A percentile compares a stretch with the other conserved stretches of the same genome.
Evolutionary conservation across 2,329 filamentous ascomycete genomes (phyloP).

Genomic region (Cladophialophora bantiana): DNA sequence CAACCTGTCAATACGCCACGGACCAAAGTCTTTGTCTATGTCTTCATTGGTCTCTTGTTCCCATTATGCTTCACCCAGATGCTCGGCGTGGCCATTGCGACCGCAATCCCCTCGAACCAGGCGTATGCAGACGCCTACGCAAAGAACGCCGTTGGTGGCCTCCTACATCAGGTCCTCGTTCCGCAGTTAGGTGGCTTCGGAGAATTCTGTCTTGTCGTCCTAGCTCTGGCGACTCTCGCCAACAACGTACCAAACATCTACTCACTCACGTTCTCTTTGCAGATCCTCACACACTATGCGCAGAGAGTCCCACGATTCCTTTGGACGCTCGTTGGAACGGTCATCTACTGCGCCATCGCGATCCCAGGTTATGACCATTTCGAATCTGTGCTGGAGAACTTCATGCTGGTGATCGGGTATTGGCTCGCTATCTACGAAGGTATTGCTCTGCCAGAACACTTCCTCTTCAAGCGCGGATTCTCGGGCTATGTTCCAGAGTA

Average conservation of each 20-base stretch:
- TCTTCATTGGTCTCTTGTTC: conserved; percentile 72
- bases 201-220: conserved; percentile 72
- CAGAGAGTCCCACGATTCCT: conserved; percentile 52
- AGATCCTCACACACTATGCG: conserved; percentile 67
- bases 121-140: conserved; percentile 64
- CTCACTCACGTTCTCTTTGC: conserved; percentile 71
- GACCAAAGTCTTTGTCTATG: conserved; percentile 70
- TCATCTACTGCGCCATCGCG: conserved; percentile 71
- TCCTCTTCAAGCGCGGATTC: conserved; percentile 70
- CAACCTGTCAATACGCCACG: conserved; percentile 69
- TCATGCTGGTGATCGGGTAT: conserved; percentile 67
- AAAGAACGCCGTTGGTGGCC: conserved; percentile 67
- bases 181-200: conserved; percentile 71
- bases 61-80: conserved; percentile 77
- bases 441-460: conserved; percentile 70
- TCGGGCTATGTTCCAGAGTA: conserved; percentile 64
- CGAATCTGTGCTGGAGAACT: conserved; percentile 69
- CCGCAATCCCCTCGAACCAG: conserved; percentile 64
- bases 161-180: conserved; percentile 70
- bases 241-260: conserved; percentile 78
- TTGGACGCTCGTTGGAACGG: conserved; percentile 57
- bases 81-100: conserved; percentile 73
- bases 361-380: conserved; percentile 74
- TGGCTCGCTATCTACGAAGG: conserved; percentile 75
- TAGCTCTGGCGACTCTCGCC: conserved; percentile 71